Evolutionary conservation across 2,329 filamentous ascomycete genomes (phyloP), one percentile per base, ranked within the genome.

Genomic region (Aspergillus aculeatus): DNA sequence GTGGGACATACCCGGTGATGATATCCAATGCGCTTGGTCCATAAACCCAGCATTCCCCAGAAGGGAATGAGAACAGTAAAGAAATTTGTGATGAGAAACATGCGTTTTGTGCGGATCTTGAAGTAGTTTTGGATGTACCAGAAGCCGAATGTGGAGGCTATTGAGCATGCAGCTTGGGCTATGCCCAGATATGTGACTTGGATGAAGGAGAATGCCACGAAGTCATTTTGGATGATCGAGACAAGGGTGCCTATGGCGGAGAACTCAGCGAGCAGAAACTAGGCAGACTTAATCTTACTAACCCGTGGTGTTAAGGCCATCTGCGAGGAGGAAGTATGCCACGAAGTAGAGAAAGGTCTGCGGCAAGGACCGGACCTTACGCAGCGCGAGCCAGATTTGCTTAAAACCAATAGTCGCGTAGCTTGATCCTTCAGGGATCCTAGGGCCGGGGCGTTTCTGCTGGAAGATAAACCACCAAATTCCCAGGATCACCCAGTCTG

Each of bases 401-500:
- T 77, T 78, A 66, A 76, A 75, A 0, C 76, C 77, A 52, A 79
- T 77, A 1, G 73, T 79, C 1, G 68, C 58, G 54, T 78, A 78
- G 41, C 62, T 76, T 23, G 74, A 77, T 0, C 76, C 77, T 53
- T 75, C 70, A 5, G 76, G 77, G 23, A 79, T 66, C 24, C 69
- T 70, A 4, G 75, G 75, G 0, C 77, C 77, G 5, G 75, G 75
- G 5, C 77, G 67, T 50, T 71, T 73, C 60, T 79, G 74, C 59
- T 78, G 75, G 56, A 76, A 78, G 21, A 78, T 65, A 51, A 79
- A 79, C 76, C 77, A 78, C 73, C 75, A 78, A 11, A 78, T 66
- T 3, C 76, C 76, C 12, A 79, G 67, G 0, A 79, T 55, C 11
- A 78, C 69, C 77, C 76, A 78, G 52, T 78, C 76, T 77, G 54